Percentiles rank a stretch among this genome's conserved stretches.
Evolutionary conservation across 139 green algal genomes (phyloP).

Genomic region (Eudorina sp.): DNA sequence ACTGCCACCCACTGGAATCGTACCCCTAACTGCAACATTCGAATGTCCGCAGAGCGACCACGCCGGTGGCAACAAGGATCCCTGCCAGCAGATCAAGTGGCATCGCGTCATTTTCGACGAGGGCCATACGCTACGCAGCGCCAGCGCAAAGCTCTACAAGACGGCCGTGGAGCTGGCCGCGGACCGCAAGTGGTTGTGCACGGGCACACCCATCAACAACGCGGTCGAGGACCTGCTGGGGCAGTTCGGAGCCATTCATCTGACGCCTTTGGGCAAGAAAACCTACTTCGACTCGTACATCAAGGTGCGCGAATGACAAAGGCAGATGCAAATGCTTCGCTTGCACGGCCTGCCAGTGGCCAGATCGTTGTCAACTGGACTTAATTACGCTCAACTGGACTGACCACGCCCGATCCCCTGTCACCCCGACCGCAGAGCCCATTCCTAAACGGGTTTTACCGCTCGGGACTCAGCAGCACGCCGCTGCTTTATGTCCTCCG

Average conservation of each 20-base stretch:
- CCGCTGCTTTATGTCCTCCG: slow-evolving; percentile 70
- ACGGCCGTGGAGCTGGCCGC: slow-evolving; percentile 49
- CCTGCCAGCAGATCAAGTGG: slow-evolving; percentile 53
- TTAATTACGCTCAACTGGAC: no score
- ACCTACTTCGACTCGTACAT: slow-evolving; percentile 67
- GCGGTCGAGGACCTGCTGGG: slow-evolving; percentile 71
- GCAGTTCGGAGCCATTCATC: slow-evolving; percentile 53
- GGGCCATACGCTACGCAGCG: slow-evolving; percentile 71
- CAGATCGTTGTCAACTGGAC: no score
- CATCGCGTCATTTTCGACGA: slow-evolving; percentile 67
- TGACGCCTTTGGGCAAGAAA: slow-evolving; percentile 61
- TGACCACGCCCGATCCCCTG: no score
- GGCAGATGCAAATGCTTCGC: no score
- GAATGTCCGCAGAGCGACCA: slow-evolving; percentile 16
- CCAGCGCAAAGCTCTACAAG: slow-evolving; percentile 47
- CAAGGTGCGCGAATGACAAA: slow-evolving; percentile 46
- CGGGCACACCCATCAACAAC: slow-evolving; percentile 77
- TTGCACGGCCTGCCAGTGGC: no score
- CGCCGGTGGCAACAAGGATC: not conserved
- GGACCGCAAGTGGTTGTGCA: slow-evolving; percentile 67
- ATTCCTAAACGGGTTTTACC: no score
- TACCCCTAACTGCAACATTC: no score
- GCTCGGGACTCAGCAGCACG: not conserved
- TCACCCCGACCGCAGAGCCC: no score
- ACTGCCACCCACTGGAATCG: no score